Evolutionary conservation across 2,329 filamentous ascomycete genomes (phyloP), one percentile per base, ranked within the genome.

Genomic region (Apiospora kogelbergensis): DNA sequence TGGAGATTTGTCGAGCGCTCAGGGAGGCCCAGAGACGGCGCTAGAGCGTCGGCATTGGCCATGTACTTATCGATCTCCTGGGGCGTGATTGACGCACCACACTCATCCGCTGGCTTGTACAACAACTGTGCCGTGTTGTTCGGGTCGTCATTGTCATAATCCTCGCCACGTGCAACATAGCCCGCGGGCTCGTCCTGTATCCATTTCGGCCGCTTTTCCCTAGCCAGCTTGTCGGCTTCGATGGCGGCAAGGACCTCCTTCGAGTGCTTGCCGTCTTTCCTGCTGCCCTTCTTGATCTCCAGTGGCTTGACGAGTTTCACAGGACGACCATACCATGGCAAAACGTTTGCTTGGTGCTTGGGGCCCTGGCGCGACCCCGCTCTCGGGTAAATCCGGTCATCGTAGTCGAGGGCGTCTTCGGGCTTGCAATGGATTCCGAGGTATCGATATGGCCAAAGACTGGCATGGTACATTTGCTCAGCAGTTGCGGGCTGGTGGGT

Each of bases 381-480:
- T 73, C 96, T 91, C 10, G 96, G 96, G 77, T 98, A 98, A 73
- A 99, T 98, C 72, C 96, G 91, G 79, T 99, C 96, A 76, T 99
- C 96, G 78, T 97, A 97, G 79, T 99, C 96, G 40, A 99, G 84
- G 0, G 94, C 96, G 82, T 99, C 96, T 80, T 98, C 95, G 0
- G 96, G 92, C 73, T 94, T 93, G 81, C 95, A 98, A 81, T 99
- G 96, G 73, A 97, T 94, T 45, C 96, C 96, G 7, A 99, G 84
- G 79, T 99, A 99, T 70, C 96, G 90, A 83, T 96, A 98, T 2
- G 94, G 95, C 96, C 96, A 99, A 76, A 98, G 88, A 76, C 94
- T 96, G 41, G 95, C 94, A 74, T 98, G 92, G 69, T 96, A 93
- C 69, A 95, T 92, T 78, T 98, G 95, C 77, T 97, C 94, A 68